phyloP scores from a whole-genome alignment of 2,329 filamentous ascomycete genomes.

The Talaromyces albobiverticillius region DNA sequence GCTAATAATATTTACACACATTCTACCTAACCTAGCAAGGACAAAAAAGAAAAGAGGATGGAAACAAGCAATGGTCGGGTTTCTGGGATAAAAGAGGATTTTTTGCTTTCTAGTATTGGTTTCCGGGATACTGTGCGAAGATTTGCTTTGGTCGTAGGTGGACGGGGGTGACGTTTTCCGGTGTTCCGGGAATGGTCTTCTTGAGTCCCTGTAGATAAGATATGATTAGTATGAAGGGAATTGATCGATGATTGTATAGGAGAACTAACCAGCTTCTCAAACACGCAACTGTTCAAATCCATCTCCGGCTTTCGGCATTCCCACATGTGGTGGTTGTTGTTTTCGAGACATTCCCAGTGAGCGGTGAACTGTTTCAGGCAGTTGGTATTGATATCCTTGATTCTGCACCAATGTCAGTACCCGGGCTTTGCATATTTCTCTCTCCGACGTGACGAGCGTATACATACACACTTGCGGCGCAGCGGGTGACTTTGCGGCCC shows the following conservation, averaged over 20 bases:
- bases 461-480: slow-evolving; percentile 88
- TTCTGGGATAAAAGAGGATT: slow-evolving; percentile 1
- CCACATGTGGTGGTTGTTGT: slow-evolving; percentile 97
- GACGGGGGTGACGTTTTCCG: slow-evolving; percentile 67
- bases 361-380: slow-evolving; percentile 86
- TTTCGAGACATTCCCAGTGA: slow-evolving; percentile 94
- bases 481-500: slow-evolving; percentile 92
- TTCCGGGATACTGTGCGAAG: slow-evolving; percentile 39
- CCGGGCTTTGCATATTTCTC: slow-evolving; percentile 8
- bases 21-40: slow-evolving; percentile 6
- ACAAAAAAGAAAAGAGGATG: neutral
- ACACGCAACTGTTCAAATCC: slow-evolving; percentile 92
- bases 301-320: slow-evolving; percentile 87
- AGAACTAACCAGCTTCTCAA: slow-evolving; percentile 80
- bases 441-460: neutral
- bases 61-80: slow-evolving; percentile 1
- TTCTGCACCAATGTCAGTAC: slow-evolving; percentile 47
- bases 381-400: slow-evolving; percentile 94
- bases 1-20: slow-evolving; percentile 17
- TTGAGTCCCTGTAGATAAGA: slow-evolving; percentile 63
- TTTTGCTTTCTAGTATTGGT: slow-evolving; percentile 30
- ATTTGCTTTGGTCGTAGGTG: slow-evolving; percentile 62
- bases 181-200: slow-evolving; percentile 74
- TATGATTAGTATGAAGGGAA: neutral
- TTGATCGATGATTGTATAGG: neutral